phyloP scores from a whole-genome alignment of 305 asterid genomes.

The Fraxinus greggii region DNA sequence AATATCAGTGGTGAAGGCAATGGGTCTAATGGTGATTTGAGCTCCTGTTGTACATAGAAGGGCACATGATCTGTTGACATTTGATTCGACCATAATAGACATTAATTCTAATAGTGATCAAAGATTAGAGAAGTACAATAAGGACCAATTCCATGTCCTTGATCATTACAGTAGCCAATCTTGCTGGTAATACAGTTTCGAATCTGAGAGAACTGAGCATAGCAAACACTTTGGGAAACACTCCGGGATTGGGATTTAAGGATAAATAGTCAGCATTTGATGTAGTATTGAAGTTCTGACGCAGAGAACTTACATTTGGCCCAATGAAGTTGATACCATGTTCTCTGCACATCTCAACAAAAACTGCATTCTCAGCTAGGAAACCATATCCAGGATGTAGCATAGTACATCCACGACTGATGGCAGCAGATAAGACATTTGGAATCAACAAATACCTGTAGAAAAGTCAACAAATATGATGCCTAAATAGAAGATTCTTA shows the following conservation, averaged over 20 bases:
- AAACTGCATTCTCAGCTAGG: constrained; percentile 90
- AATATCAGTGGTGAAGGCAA: neutral
- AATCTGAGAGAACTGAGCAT: neutral
- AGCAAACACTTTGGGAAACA: neutral
- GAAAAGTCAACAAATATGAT: constrained; percentile 7
- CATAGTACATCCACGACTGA: constrained; percentile 91
- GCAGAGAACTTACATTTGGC: constrained; percentile 65
- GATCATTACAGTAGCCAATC: constrained; percentile 12
- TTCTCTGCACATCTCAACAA: constrained; percentile 92
- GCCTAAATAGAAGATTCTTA: neutral
- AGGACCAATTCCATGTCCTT: neutral
- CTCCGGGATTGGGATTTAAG: neutral
- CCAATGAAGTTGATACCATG: constrained; percentile 93
- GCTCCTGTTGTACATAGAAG: neutral
- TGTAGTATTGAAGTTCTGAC: constrained; percentile 3
- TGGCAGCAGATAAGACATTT: constrained; percentile 91
- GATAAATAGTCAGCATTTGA: constrained; percentile 16
- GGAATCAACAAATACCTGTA: constrained; percentile 75
- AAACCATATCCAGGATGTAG: constrained; percentile 99
- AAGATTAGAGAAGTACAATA: constrained; percentile 8
- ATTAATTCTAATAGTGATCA: neutral
- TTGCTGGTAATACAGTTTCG: constrained; percentile 4
- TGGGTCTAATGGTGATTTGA: neutral
- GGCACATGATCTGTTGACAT: neutral
- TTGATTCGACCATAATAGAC: neutral